These are phyloP conservation scores for Adenanthera pavonina DNA, from an alignment of 306 rosid genomes.

Conservation along the genomic window DNA sequence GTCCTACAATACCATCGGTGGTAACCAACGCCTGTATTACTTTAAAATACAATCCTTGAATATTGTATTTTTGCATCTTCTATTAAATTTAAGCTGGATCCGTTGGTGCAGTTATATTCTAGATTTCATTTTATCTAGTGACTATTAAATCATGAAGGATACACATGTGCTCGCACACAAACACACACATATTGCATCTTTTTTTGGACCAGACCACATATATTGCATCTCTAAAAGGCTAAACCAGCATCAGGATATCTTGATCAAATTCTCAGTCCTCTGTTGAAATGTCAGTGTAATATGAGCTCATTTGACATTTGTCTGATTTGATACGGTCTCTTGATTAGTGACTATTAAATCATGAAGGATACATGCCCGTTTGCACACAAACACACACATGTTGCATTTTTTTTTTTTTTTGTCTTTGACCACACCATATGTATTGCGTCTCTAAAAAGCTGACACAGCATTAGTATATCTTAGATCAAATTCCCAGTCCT, in stretches of 20 bases:
- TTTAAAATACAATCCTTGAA: conserved; percentile 4
- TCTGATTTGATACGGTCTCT: conserved; percentile 11
- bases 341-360: conserved; percentile 16
- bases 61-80: conserved; percentile 11
- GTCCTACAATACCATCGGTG: conserved; percentile 27
- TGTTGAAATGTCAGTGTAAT: conserved; percentile 26
- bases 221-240: conserved; percentile 6
- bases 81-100: conserved; percentile 10
- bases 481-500: conserved; percentile 23
- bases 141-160: conserved; percentile 22
- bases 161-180: neutral
- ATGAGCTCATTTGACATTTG: conserved; percentile 33
- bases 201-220: neutral
- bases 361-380: neutral
- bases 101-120: conserved; percentile 12
- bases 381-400: no score
- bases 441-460: neutral
- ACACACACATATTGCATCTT: neutral
- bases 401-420: neutral
- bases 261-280: neutral
- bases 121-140: conserved; percentile 32
- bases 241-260: neutral
- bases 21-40: conserved; percentile 13
- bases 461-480: conserved; percentile 23
- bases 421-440: neutral